Evolutionary conservation across 495 filamentous ascomycete species (phyloP).

Genomic region (Xylaria intraflava): DNA sequence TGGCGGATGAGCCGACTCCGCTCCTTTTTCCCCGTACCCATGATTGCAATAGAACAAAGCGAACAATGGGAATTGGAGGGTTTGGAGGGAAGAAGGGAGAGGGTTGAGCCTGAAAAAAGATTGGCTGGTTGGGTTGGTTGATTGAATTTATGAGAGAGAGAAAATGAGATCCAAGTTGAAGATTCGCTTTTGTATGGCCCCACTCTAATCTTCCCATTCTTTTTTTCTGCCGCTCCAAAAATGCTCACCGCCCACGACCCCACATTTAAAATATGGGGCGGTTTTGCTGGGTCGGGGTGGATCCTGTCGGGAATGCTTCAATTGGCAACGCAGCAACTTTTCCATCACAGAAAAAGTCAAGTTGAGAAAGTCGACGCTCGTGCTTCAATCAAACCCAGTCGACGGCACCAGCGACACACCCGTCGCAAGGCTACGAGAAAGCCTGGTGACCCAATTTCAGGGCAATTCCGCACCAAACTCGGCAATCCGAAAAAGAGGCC

Average conservation of each 20-base stretch:
- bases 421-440: not conserved
- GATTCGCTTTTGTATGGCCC: slow-evolving; percentile 8
- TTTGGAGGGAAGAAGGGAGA: slow-evolving; percentile 14
- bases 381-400: not conserved
- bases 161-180: not conserved
- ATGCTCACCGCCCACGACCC: slow-evolving; percentile 5
- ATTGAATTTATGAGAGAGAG: not conserved
- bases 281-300: not conserved
- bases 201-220: slow-evolving; percentile 17
- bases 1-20: slow-evolving; percentile 66
- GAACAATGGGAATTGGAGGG: not conserved
- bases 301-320: slow-evolving; percentile 7
- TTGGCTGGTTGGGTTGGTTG: slow-evolving; percentile 6
- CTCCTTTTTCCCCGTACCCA: slow-evolving; percentile 98
- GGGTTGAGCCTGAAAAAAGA: not conserved
- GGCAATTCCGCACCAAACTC: not conserved
- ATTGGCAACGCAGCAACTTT: slow-evolving; percentile 1
- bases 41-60: slow-evolving; percentile 31
- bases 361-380: not conserved
- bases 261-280: too few species aligned
- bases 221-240: not conserved
- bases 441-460: not conserved
- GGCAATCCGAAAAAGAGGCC: too few species aligned
- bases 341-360: not conserved
- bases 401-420: not conserved